Base-by-base conservation (phyloP, 768 basidiomycete genomes). In the Lactarius hengduanensis region DNA sequence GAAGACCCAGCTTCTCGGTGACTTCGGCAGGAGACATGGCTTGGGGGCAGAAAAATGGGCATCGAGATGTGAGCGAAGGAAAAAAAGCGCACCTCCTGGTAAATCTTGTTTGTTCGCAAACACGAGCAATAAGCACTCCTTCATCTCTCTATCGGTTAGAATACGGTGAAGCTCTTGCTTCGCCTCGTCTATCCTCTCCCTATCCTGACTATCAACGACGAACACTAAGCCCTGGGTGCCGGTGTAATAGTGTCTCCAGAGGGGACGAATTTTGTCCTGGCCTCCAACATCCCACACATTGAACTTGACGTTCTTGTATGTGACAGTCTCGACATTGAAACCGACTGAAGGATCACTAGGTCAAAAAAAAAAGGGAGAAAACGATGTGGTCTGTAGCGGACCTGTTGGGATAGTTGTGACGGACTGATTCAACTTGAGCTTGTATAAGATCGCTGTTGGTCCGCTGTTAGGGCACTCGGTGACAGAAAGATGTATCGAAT, bases 21-120 rank as follows among this genome's bases (percentile, higher is more conserved):
- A 98, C 96, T 77, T 98, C 96, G 9, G 96, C 95, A 40, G 96
- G 96, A n/a, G 94, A 95, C 96, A 98, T 98, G 36, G 96, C 96
- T 94, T 62, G 30, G 62, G 58, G 50, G 26, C 26, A 34, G 30
- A 26, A 30, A 47, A 26, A 57, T 63, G 26, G 40, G 57, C 10
- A 10, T 22, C 28, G 62, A 55, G 26, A 11, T 22, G 53, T 11
- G 9, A 6, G 63, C 5, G 28, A 30, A 40, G 36, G 20, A 43
- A 22, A n/a, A n/a, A 60, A 20, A 9, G 81, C 88, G 72, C 72
- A 96, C 96, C 96, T 77, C 93, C 94, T 9, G 94, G 94, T 71
- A 98, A 79, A 84, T 98, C 96, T 79, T 98, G 96, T 81, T 98
- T 98, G 81, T 98, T 98, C 40, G 96, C 96, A 78, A 98, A 98